A percentile compares a stretch with the other conserved stretches of the same genome.
These are phyloP conservation scores for Clonostachys sp. DNA, from an alignment of 2,329 filamentous ascomycete genomes.

Conservation along the genomic window DNA sequence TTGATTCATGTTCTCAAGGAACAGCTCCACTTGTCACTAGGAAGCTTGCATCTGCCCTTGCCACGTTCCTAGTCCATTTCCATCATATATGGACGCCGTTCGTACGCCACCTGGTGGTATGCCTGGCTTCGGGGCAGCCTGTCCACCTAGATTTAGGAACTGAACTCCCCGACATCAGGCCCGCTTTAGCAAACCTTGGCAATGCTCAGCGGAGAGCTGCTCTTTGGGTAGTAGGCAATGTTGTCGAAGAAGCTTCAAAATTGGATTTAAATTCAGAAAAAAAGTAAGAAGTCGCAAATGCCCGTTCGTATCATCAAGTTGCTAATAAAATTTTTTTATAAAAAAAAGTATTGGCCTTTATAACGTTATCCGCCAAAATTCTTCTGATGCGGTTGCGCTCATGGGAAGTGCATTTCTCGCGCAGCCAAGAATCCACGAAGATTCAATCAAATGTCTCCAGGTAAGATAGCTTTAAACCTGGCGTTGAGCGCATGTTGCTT, in stretches of 20 bases:
- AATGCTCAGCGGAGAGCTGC: constrained; percentile 46
- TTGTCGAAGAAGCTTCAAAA: constrained; percentile 39
- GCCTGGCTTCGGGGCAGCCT: constrained; percentile 33
- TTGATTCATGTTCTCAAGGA: constrained; percentile 44
- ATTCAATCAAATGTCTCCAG: constrained; percentile 58
- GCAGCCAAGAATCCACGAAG: constrained; percentile 35
- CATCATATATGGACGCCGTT: constrained; percentile 63
- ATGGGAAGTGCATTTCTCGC: constrained; percentile 30
- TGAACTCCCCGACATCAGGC: constrained; percentile 9
- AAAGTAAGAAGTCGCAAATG: constrained; percentile 31
- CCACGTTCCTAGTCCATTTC: constrained; percentile 71
- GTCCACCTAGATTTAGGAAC: constrained; percentile 24
- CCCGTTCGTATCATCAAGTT: too few species aligned
- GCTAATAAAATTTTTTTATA: constrained; percentile 16
- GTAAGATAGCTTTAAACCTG: constrained; percentile 25
- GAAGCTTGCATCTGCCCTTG: constrained; percentile 74
- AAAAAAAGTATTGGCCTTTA: constrained; percentile 28
- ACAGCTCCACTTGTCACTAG: constrained; percentile 59
- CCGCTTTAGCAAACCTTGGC: constrained; percentile 42
- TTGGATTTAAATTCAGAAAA: constrained; percentile 47
- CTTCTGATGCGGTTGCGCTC: constrained; percentile 30
- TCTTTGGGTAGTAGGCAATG: constrained; percentile 54
- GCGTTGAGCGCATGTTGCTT: background rate
- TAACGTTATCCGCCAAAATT: constrained; percentile 31
- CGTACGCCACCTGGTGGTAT: constrained; percentile 54